Base-by-base conservation (phyloP, 768 basidiomycete species). In the Guyanaporus albipodus region DNA sequence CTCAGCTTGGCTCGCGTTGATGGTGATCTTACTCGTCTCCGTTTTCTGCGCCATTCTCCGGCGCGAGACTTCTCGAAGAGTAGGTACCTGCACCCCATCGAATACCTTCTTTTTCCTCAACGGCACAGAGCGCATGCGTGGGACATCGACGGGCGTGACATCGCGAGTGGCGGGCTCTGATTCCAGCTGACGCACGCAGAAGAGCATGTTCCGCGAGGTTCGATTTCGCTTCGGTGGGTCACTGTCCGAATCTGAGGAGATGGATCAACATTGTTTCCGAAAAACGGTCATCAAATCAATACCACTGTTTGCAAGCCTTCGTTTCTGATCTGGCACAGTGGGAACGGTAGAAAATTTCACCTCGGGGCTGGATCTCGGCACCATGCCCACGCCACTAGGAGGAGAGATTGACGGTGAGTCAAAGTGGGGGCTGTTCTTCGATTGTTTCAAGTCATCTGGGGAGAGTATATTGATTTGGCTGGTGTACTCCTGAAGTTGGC, bases 31-130 rank as follows among this genome's bases (percentile, higher is more conserved):
- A 23, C 19, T 40, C 27, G n/a, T 18, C 11, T 24, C 42, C 33
- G 14, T 41, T 45, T 11, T 32, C 22, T 23, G 44, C 4, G 7
- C 38, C 18, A 6, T 42, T 33, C 52, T 49, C 53, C 46, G 38
- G 48, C 51, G 42, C 43, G 52, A 26, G 31, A 52, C 42, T 46
- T 52, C 50, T 18, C 48, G 53, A 18, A 57, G 37, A 27, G 61
- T 60, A 15, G 62, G 66, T 14, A 71, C 47, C 17, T 60, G 55
- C 15, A 70, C 48, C 10, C 61, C 61, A 24, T 70, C 67, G 19
- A 70, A 61, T n/a, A 54, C 49, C 40, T 49, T 52, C 37, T 41
- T 52, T 42, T 50, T 62, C 22, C 36, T 51, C 17, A 46, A 35
- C 2, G 64, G 65, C 23, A 55, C 45, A 18, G 70, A 70, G 26